Conservation (phyloP, 2,329 filamentous ascomycete genomes). For the Exophiala mesophila region DNA sequence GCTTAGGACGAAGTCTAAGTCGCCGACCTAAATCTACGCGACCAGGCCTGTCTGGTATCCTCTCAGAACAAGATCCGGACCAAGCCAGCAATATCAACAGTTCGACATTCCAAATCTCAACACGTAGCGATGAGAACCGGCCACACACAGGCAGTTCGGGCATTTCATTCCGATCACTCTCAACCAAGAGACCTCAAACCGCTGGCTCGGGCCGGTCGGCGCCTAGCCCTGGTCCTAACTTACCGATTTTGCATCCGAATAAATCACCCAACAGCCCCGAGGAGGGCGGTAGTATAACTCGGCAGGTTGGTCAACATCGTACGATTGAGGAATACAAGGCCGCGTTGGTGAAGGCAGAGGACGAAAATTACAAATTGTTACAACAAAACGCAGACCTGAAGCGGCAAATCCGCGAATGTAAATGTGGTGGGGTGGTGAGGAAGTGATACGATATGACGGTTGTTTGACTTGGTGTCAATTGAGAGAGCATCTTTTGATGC, state of each 20-base stretch:
- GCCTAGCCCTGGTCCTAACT: conserved; percentile 14
- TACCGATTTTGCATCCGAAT: conserved; percentile 1
- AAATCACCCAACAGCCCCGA: conserved; percentile 1
- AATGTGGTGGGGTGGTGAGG: conserved; percentile 18
- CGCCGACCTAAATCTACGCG: conserved; percentile 18
- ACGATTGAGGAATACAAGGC: conserved; percentile 20
- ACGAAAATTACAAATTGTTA: conserved; percentile 52
- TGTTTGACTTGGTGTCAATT: too few species aligned
- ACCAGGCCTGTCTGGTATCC: conserved; percentile 21
- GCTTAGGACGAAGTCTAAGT: conserved; percentile 23
- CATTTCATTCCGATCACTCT: conserved; percentile 15
- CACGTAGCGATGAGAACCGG: conserved; percentile 23
- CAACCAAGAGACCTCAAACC: conserved; percentile 14
- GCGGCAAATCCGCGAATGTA: conserved; percentile 58
- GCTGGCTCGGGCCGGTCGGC: conserved; percentile 21
- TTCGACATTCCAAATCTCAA: background rate
- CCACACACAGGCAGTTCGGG: conserved; percentile 22
- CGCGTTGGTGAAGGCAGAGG: conserved; percentile 28
- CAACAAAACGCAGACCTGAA: conserved; percentile 82
- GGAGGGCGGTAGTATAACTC: background rate
- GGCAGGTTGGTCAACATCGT: background rate
- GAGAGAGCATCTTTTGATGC: too few species aligned
- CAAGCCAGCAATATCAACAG: conserved; percentile 20
- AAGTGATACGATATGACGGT: too few species aligned
- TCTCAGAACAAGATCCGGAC: conserved; percentile 25